These are phyloP conservation scores for Pleurotus djamor DNA, from an alignment of 768 basidiomycete genomes.

Conservation along the genomic window DNA sequence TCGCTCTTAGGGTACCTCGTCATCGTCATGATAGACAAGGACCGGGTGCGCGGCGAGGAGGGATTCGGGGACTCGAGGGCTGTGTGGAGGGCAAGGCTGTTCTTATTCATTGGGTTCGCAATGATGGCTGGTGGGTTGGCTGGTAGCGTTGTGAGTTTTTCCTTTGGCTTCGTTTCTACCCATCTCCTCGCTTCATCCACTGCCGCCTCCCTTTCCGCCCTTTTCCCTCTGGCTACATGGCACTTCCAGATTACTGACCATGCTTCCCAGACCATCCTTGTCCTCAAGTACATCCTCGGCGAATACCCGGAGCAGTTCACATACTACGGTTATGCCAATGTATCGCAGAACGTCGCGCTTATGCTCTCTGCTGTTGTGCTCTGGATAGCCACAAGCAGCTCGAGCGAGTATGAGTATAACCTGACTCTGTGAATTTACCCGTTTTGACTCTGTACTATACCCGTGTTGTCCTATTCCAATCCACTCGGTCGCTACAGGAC, in stretches of 20 bases:
- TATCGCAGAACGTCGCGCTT: conserved; percentile 86
- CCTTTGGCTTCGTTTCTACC: too few species aligned
- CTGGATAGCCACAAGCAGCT: conserved; percentile 88
- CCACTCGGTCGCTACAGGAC: too few species aligned
- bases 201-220: neutral
- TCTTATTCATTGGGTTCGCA: conserved; percentile 94
- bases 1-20: conserved; percentile 90
- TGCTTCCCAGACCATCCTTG: conserved; percentile 69
- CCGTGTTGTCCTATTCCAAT: too few species aligned
- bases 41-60: conserved; percentile 77
- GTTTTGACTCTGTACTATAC: too few species aligned
- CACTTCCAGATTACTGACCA: neutral
- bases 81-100: conserved; percentile 88
- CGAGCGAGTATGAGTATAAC: conserved; percentile 92
- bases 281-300: conserved; percentile 86
- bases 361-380: conserved; percentile 86
- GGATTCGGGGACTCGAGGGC: conserved; percentile 79
- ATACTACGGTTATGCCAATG: conserved; percentile 94
- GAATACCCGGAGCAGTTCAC: conserved; percentile 72
- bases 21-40: conserved; percentile 95
- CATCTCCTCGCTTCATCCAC: too few species aligned
- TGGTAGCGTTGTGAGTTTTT: conserved; percentile 84
- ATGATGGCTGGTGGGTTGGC: conserved; percentile 97
- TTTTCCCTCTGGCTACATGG: neutral
- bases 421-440: conserved; percentile 55